These are phyloP conservation scores for Oryza brachyantha DNA, from an alignment of 176 grass and related monocot genomes.

Conservation along the genomic window DNA sequence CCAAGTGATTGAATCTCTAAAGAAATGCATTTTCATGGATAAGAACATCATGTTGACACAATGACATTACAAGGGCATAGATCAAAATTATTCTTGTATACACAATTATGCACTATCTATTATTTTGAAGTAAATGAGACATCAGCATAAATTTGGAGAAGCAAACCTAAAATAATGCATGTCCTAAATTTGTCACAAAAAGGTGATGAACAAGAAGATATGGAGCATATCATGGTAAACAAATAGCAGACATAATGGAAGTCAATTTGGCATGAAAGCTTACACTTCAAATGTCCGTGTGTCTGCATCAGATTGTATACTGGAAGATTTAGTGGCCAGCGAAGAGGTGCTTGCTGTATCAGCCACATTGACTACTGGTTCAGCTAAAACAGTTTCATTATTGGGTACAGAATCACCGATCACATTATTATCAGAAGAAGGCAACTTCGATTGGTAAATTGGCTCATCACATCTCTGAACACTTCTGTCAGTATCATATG, in stretches of 20 bases:
- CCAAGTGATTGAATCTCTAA: constrained; percentile 2
- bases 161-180: constrained; percentile 6
- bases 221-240: constrained; percentile 15
- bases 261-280: constrained; percentile 38
- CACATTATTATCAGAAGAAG: constrained; percentile 21
- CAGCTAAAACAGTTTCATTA: constrained; percentile 20
- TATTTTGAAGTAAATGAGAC: neutral
- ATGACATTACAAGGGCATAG: constrained; percentile 7
- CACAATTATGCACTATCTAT: neutral
- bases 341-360: constrained; percentile 56
- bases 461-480: constrained; percentile 5
- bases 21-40: neutral
- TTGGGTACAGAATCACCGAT: constrained; percentile 10
- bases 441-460: constrained; percentile 14
- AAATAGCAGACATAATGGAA: constrained; percentile 28
- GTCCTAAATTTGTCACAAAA: neutral
- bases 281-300: constrained; percentile 52
- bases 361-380: constrained; percentile 30
- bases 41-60: neutral
- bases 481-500: constrained; percentile 21
- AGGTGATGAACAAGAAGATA: neutral
- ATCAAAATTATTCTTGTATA: neutral
- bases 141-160: constrained; percentile 20
- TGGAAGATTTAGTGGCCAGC: constrained; percentile 50
- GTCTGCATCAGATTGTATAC: constrained; percentile 59